A percentile compares a stretch with the other conserved stretches of the same genome.
These are phyloP conservation scores for Leccinum pellstonianum DNA, from an alignment of 768 basidiomycete species.

Conservation along the genomic window DNA sequence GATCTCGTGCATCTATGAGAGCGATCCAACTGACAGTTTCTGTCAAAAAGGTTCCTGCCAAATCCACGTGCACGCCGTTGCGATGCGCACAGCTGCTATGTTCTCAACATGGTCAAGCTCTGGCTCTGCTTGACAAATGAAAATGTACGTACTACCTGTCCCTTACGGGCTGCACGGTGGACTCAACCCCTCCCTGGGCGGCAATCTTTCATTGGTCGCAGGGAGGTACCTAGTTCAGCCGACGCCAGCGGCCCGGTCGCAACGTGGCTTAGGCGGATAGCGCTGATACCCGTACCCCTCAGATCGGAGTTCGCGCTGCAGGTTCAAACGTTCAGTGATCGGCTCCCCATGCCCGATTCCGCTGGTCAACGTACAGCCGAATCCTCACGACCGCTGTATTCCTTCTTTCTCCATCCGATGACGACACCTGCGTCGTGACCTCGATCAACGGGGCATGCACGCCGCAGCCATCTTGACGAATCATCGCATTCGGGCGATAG, in stretches of 20 bases:
- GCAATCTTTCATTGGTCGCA: neutral
- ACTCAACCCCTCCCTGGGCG: no score
- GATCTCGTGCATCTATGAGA: neutral
- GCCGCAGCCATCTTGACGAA: neutral
- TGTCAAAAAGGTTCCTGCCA: neutral
- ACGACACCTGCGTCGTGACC: neutral
- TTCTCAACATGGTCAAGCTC: neutral
- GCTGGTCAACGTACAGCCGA: neutral
- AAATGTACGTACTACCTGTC: neutral
- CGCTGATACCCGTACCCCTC: neutral
- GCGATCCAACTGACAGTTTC: neutral
- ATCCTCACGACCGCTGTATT: neutral
- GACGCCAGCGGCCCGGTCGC: neutral
- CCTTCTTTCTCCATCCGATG: neutral
- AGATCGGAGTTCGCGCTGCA: neutral
- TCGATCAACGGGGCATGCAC: neutral
- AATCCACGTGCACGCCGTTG: neutral
- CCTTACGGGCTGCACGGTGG: neutral
- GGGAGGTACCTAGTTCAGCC: neutral
- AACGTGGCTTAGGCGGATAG: neutral
- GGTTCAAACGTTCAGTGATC: neutral
- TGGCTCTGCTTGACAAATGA: neutral
- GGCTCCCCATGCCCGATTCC: neutral
- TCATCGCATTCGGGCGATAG: neutral
- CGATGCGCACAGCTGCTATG: neutral